Evolutionary conservation across 2,329 filamentous ascomycete species (phyloP).

Genomic region (Microcyclospora tardicrescens): DNA sequence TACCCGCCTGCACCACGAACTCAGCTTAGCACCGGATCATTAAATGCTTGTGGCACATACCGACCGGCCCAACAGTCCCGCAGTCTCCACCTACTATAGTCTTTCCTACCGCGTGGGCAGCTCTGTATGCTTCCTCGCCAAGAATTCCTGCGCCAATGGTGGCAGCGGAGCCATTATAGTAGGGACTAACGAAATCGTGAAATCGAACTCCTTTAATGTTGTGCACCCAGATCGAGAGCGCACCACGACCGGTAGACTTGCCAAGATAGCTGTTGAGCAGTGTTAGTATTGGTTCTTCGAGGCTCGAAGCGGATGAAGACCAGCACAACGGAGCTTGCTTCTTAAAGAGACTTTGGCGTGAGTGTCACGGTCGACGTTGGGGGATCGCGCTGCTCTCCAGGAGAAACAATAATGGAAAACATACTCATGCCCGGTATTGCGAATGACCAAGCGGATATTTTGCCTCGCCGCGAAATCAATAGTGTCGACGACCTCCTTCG

Average conservation of each 20-base stretch:
- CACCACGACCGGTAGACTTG: slow-evolving; percentile 48
- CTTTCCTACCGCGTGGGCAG: slow-evolving; percentile 33
- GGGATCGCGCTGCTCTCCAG: no score
- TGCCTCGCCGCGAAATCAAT: slow-evolving; percentile 32
- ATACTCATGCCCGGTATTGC: slow-evolving; percentile 31
- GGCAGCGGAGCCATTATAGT: slow-evolving; percentile 2
- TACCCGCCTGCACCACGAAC: slow-evolving; percentile 42
- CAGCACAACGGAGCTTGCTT: not conserved
- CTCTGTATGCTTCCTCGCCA: slow-evolving; percentile 36
- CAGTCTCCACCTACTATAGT: slow-evolving; percentile 43
- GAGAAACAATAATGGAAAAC: not conserved
- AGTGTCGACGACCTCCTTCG: slow-evolving; percentile 12
- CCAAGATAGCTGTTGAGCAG: slow-evolving; percentile 31
- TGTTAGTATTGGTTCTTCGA: not conserved
- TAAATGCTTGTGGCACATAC: no score
- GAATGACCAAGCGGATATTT: slow-evolving; percentile 38
- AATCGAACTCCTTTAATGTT: slow-evolving; percentile 38
- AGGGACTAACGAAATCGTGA: slow-evolving; percentile 26
- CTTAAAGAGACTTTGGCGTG: no score
- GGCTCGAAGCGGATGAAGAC: not conserved
- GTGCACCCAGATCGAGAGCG: slow-evolving; percentile 45
- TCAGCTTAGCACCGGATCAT: no score
- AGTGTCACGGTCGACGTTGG: no score
- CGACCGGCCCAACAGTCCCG: slow-evolving; percentile 36
- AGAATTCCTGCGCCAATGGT: slow-evolving; percentile 38